Conservation (phyloP, 768 basidiomycete genomes). For the Pholiota conissans region DNA sequence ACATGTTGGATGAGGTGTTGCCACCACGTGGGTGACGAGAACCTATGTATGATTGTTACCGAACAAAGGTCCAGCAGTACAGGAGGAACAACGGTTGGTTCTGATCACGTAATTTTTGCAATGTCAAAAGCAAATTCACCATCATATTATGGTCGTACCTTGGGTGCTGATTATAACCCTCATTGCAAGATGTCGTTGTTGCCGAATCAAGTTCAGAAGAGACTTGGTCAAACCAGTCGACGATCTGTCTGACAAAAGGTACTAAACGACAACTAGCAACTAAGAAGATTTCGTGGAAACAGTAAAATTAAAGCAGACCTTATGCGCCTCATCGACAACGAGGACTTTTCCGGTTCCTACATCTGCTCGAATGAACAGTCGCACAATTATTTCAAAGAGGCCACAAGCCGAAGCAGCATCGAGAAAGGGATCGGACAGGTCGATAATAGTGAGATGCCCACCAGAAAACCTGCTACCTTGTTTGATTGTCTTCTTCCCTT, state of each 20-base stretch:
- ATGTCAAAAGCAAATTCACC: not conserved
- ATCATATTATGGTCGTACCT: slow-evolving; percentile 36
- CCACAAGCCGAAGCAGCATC: slow-evolving; percentile 67
- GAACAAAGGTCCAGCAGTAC: slow-evolving; percentile 68
- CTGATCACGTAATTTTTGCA: slow-evolving; percentile 29
- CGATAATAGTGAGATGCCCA: slow-evolving; percentile 66
- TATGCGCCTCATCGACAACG: slow-evolving; percentile 77
- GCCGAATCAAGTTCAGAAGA: slow-evolving; percentile 58
- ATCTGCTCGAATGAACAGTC: slow-evolving; percentile 62
- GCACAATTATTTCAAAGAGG: slow-evolving; percentile 67
- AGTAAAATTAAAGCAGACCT: slow-evolving; percentile 38
- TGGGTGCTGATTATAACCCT: slow-evolving; percentile 75
- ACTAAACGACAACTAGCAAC: slow-evolving; percentile 34
- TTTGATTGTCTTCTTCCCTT: slow-evolving; percentile 3
- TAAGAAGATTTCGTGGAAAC: not conserved
- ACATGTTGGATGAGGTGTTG: slow-evolving; percentile 68
- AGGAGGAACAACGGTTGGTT: slow-evolving; percentile 72
- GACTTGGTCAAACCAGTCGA: slow-evolving; percentile 57
- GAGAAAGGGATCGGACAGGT: slow-evolving; percentile 73
- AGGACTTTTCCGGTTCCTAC: slow-evolving; percentile 66
- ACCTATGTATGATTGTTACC: slow-evolving; percentile 66
- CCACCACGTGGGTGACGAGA: slow-evolving; percentile 79
- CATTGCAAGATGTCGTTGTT: slow-evolving; percentile 74
- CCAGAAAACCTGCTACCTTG: slow-evolving; percentile 41
- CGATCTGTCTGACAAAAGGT: slow-evolving; percentile 48